phyloP scores from a whole-genome alignment of 345 rosid species.

The Populus deltoides region DNA sequence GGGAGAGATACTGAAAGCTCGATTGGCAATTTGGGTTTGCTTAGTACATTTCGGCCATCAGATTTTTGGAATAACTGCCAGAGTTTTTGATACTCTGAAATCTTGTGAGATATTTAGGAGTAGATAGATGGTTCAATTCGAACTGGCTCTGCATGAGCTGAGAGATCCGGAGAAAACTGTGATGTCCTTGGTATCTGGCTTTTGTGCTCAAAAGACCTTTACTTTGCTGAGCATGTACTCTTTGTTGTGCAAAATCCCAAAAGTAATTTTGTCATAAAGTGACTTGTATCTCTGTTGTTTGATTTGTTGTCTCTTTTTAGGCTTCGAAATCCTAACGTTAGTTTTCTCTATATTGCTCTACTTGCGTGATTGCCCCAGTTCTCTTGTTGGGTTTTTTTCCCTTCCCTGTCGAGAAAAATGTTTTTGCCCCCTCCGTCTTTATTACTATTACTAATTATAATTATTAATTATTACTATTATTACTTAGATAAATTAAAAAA shows the following conservation, averaged over 20 bases:
- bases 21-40: slow-evolving; percentile 4
- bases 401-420: too few relatives aligned
- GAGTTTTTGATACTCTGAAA: background rate
- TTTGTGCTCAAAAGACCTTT: background rate
- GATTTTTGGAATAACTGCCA: slow-evolving; percentile 5
- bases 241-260: background rate
- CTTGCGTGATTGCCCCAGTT: too few relatives aligned
- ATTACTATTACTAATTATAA: too few relatives aligned
- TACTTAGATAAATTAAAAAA: too few relatives aligned
- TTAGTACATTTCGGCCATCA: slow-evolving; percentile 11
- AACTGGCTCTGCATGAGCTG: background rate
- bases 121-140: slow-evolving; percentile 12
- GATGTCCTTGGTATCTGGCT: background rate
- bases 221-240: background rate
- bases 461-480: too few relatives aligned
- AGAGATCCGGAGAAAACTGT: slow-evolving; percentile 6
- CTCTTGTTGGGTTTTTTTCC: too few relatives aligned
- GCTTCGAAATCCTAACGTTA: background rate
- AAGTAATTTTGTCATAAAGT: background rate
- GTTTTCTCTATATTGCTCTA: too few relatives aligned
- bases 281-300: too few relatives aligned
- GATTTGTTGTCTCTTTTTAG: background rate
- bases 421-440: too few relatives aligned
- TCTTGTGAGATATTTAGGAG: slow-evolving; percentile 14
- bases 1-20: slow-evolving; percentile 70